A percentile compares a stretch with the other conserved stretches of the same genome.
Conservation (phyloP, 768 basidiomycete genomes). For the Lactarius hengduanensis region DNA sequence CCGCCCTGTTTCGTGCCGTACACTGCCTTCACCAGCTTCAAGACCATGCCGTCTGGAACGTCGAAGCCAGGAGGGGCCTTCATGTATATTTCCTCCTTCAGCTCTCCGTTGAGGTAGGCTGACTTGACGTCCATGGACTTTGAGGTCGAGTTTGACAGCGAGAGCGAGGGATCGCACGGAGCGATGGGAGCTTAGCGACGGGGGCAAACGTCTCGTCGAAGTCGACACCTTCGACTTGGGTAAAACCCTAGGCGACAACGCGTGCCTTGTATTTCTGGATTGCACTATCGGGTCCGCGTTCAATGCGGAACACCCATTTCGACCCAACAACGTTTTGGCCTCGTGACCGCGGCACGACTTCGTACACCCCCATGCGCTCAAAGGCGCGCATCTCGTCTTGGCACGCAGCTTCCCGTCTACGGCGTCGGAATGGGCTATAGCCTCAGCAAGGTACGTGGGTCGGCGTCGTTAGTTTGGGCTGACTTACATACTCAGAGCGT, state of each 20-base stretch:
- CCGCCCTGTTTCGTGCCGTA: not conserved
- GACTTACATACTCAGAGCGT: too few species aligned
- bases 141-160: too few species aligned
- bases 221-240: too few species aligned
- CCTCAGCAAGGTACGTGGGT: too few species aligned
- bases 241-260: too few species aligned
- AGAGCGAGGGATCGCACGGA: too few species aligned
- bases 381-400: not conserved
- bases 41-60: slow-evolving; percentile 1
- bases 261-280: too few species aligned
- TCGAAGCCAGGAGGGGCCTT: not conserved
- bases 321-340: not conserved
- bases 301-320: too few species aligned
- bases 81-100: not conserved
- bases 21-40: not conserved
- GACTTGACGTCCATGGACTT: not conserved
- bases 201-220: too few species aligned
- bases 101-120: not conserved
- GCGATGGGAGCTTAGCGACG: too few species aligned
- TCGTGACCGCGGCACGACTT: not conserved
- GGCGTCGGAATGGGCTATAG: not conserved
- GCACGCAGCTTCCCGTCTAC: not conserved
- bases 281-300: too few species aligned
- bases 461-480: too few species aligned
- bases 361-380: slow-evolving; percentile 7